These are phyloP conservation scores for Candida corydali DNA, from an alignment of 805 yeast species.

Conservation along the genomic window DNA sequence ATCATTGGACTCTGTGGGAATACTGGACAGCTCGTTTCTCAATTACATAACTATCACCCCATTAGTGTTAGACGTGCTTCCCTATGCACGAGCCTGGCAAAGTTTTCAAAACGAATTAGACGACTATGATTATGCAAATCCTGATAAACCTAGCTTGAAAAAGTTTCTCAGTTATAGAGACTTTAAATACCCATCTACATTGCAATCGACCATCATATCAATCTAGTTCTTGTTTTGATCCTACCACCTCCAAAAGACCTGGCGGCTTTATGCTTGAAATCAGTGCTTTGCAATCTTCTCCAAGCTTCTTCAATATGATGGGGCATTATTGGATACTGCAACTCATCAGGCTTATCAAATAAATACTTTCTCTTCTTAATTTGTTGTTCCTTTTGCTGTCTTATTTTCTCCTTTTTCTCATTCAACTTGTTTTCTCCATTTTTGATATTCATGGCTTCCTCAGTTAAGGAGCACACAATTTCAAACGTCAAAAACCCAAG, in stretches of 20 bases:
- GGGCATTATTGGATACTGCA: conserved; percentile 71
- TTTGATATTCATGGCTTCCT: conserved; percentile 81
- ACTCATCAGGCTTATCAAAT: conserved; percentile 87
- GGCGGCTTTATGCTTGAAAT: conserved; percentile 57
- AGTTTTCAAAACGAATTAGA: conserved; percentile 26
- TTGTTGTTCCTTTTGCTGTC: conserved; percentile 20
- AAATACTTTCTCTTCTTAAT: conserved; percentile 46
- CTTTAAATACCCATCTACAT: conserved; percentile 20
- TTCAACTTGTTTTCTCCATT: conserved; percentile 55
- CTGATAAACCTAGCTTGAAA: conserved; percentile 19
- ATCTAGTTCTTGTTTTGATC: conserved; percentile 47
- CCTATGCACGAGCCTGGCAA: conserved; percentile 30
- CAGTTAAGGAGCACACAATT: conserved; percentile 91
- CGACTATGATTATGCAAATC: conserved; percentile 15
- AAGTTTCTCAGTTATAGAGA: conserved; percentile 30
- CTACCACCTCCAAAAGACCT: conserved; percentile 72
- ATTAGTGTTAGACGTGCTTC: conserved; percentile 29
- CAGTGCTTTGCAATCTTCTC: conserved; percentile 64
- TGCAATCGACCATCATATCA: conserved; percentile 31
- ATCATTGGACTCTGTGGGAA: conserved; percentile 21
- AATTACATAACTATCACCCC: conserved; percentile 20
- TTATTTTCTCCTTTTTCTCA: conserved; percentile 25
- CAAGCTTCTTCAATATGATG: conserved; percentile 87
- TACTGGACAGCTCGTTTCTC: conserved; percentile 32
- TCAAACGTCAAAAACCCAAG: conserved; percentile 94